Conservation (phyloP, 1,284 basidiomycete genomes). For the Rhodotorula sp. region DNA sequence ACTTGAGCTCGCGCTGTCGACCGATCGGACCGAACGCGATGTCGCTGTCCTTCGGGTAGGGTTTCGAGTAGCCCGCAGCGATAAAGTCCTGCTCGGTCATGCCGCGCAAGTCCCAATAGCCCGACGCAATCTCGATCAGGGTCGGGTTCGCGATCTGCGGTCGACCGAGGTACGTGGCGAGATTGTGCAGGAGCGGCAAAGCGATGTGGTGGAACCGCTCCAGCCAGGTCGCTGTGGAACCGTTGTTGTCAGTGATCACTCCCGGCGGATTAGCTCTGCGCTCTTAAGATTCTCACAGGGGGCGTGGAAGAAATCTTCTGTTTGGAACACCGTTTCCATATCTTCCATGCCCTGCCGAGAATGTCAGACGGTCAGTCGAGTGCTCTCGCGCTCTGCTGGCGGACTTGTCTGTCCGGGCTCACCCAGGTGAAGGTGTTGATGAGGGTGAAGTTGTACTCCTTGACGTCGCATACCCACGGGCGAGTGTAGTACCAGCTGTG, state of each 20-base stretch:
- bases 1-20: conserved; percentile 20
- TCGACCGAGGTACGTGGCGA: conserved; percentile 22
- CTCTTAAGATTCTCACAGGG: conserved; percentile 13
- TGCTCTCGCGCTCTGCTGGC: too few species aligned
- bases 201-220: conserved; percentile 31
- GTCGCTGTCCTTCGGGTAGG: conserved; percentile 32
- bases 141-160: conserved; percentile 21
- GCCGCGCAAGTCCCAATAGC: conserved; percentile 33
- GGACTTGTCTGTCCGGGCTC: not conserved
- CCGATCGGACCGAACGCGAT: conserved; percentile 30
- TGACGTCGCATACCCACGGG: conserved; percentile 32
- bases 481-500: conserved; percentile 32
- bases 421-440: conserved; percentile 36
- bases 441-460: conserved; percentile 32
- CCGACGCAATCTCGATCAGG: conserved; percentile 29
- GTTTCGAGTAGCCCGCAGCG: conserved; percentile 18
- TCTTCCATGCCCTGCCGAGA: conserved; percentile 32
- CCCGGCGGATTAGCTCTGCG: not conserved
- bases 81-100: conserved; percentile 37
- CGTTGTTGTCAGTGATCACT: not conserved
- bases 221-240: conserved; percentile 19
- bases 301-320: conserved; percentile 37
- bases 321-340: conserved; percentile 26
- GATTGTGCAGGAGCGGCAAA: conserved; percentile 23
- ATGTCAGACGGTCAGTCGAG: not conserved